phyloP scores from a whole-genome alignment of 352 stramenopile genomes.

The Phytophthora tentaculata region DNA sequence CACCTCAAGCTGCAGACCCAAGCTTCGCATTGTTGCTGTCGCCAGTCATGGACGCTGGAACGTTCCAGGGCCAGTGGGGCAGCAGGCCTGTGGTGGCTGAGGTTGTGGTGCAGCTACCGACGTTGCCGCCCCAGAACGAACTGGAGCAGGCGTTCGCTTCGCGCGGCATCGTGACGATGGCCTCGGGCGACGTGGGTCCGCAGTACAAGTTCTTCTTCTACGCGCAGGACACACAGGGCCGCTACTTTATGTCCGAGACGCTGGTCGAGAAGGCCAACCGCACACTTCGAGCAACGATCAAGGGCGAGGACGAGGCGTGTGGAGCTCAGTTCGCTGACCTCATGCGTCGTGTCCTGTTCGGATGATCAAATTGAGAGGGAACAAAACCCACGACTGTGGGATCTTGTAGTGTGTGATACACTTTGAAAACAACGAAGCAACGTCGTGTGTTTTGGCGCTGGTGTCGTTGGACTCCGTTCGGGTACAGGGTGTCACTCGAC shows the following conservation, averaged over 20 bases:
- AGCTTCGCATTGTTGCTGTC: slow-evolving; percentile 61
- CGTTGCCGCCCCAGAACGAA: slow-evolving; percentile 62
- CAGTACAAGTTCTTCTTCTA: slow-evolving; percentile 92
- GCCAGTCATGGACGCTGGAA: slow-evolving; percentile 75
- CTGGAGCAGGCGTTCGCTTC: slow-evolving; percentile 70
- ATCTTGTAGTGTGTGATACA: slow-evolving; percentile 37
- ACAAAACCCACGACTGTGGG: slow-evolving; percentile 7
- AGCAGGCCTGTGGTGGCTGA: slow-evolving; percentile 72
- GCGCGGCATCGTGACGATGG: slow-evolving; percentile 76
- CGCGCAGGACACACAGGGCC: slow-evolving; percentile 66
- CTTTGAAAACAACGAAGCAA: slow-evolving; percentile 25
- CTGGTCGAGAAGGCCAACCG: slow-evolving; percentile 74
- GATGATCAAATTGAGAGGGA: slow-evolving; percentile 11
- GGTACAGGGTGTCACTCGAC: background rate
- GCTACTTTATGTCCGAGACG: slow-evolving; percentile 76
- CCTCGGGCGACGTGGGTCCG: slow-evolving; percentile 75
- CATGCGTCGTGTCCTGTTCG: slow-evolving; percentile 70
- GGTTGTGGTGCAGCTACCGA: slow-evolving; percentile 63
- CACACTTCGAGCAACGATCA: slow-evolving; percentile 72
- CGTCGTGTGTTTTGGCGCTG: slow-evolving; percentile 8
- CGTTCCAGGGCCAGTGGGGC: slow-evolving; percentile 79
- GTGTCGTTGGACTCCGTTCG: too few species aligned
- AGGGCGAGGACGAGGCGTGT: slow-evolving; percentile 68
- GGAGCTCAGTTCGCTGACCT: slow-evolving; percentile 69
- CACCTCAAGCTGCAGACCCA: slow-evolving; percentile 28